phyloP scores from a whole-genome alignment of 768 basidiomycete genomes.

The Dioszegia crocea region DNA sequence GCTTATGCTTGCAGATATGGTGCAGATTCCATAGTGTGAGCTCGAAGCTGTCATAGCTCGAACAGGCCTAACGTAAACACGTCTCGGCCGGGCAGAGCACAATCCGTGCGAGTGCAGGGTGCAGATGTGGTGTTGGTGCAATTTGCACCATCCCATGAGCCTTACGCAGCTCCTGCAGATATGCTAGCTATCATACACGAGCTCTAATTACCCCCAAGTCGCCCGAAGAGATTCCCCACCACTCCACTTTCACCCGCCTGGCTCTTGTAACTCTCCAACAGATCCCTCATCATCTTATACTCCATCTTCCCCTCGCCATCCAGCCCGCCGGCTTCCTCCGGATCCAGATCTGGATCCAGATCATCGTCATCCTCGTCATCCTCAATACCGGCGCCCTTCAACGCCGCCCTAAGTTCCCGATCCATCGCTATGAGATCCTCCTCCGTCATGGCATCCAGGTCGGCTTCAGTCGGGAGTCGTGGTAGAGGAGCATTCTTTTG shows the following conservation, averaged over 20 bases:
- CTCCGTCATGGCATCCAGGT: slow-evolving; percentile 61
- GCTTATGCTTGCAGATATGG: too few relatives aligned
- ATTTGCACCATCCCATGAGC: too few relatives aligned
- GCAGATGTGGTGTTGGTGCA: too few relatives aligned
- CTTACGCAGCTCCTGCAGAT: too few relatives aligned
- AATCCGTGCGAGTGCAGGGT: too few relatives aligned
- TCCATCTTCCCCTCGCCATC: slow-evolving; percentile 54
- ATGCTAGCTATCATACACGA: too few relatives aligned
- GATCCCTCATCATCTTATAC: slow-evolving; percentile 91
- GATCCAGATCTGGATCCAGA: slow-evolving; percentile 47
- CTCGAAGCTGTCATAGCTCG: too few relatives aligned
- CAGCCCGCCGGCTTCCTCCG: slow-evolving; percentile 23
- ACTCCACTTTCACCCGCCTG: slow-evolving; percentile 87
- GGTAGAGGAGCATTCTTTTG: slow-evolving; percentile 5
- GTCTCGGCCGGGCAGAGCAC: too few relatives aligned
- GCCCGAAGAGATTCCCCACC: slow-evolving; percentile 80
- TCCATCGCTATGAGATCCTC: slow-evolving; percentile 75
- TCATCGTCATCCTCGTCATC: slow-evolving; percentile 54
- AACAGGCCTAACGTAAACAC: too few relatives aligned
- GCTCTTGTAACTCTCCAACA: slow-evolving; percentile 90
- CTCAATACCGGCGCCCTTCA: slow-evolving; percentile 55
- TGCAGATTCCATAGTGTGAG: too few relatives aligned
- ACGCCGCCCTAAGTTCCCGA: slow-evolving; percentile 66
- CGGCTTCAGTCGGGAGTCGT: slow-evolving; percentile 50
- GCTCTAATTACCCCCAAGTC: slow-evolving; percentile 63